Conservation (phyloP, 805 yeast genomes). For the Schwanniomyces polymorphus region DNA sequence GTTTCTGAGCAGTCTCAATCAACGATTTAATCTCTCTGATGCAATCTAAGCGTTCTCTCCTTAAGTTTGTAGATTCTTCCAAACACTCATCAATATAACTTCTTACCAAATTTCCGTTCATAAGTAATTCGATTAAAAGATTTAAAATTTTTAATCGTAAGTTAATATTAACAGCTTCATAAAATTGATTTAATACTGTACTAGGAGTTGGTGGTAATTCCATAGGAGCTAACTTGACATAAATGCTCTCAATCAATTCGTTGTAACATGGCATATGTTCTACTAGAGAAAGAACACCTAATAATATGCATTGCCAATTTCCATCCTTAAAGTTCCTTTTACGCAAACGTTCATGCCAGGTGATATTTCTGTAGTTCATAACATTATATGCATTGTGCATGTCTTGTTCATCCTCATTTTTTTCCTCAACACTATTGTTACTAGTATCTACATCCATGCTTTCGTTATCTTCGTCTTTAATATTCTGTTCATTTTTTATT, state of each 20-base stretch:
- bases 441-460: conserved; percentile 16
- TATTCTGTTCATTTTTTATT: conserved; percentile 8
- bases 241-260: conserved; percentile 49
- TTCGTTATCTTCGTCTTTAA: conserved; percentile 10
- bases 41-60: conserved; percentile 67
- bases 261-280: conserved; percentile 57
- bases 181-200: conserved; percentile 56
- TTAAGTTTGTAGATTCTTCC: conserved; percentile 59
- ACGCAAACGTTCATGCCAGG: conserved; percentile 79
- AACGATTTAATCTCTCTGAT: conserved; percentile 57
- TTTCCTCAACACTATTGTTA: conserved; percentile 21
- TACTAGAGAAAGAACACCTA: conserved; percentile 68
- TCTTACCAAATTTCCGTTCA: conserved; percentile 60
- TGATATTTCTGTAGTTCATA: conserved; percentile 55
- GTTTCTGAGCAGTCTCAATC: conserved; percentile 50
- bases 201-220: conserved; percentile 48
- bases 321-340: conserved; percentile 80
- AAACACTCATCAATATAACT: conserved; percentile 64
- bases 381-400: conserved; percentile 46
- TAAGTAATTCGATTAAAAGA: conserved; percentile 62
- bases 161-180: conserved; percentile 47
- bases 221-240: conserved; percentile 58
- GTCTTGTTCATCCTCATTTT: conserved; percentile 8
- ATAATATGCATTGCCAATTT: conserved; percentile 75
- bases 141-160: conserved; percentile 58